Evolutionary conservation across 1,284 basidiomycete genomes (phyloP).

Genomic region (Marasmius oreades): DNA sequence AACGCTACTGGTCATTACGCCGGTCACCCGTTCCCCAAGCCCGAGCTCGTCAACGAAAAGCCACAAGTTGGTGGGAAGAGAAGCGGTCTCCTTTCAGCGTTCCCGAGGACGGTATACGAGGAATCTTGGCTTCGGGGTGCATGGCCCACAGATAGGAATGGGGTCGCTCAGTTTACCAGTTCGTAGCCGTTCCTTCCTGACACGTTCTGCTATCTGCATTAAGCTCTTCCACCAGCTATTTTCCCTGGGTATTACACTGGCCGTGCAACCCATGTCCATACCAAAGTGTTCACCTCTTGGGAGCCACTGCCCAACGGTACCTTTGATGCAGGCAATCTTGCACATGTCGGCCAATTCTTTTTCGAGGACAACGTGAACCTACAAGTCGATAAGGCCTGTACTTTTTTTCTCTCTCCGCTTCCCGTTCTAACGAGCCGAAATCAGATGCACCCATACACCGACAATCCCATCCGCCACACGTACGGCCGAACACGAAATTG

Average conservation of each 20-base stretch:
- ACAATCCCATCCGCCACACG: slow-evolving; percentile 42
- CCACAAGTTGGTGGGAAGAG: slow-evolving; percentile 43
- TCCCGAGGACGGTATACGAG: slow-evolving; percentile 34
- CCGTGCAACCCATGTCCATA: slow-evolving; percentile 50
- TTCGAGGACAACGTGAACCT: slow-evolving; percentile 58
- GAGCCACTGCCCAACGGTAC: slow-evolving; percentile 37
- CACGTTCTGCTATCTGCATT: background rate
- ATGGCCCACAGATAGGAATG: slow-evolving; percentile 62
- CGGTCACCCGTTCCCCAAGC: slow-evolving; percentile 42
- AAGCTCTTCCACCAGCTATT: slow-evolving; percentile 36
- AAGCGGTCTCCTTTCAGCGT: slow-evolving; percentile 36
- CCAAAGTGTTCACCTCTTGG: slow-evolving; percentile 44
- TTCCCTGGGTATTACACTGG: slow-evolving; percentile 67
- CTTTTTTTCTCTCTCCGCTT: background rate
- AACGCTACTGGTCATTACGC: slow-evolving; percentile 53
- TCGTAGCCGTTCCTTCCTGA: slow-evolving; percentile 11
- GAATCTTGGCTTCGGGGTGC: slow-evolving; percentile 64
- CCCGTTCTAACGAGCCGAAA: background rate
- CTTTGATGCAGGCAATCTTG: slow-evolving; percentile 33
- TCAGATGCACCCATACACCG: slow-evolving; percentile 45
- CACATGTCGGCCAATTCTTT: slow-evolving; percentile 64
- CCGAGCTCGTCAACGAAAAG: slow-evolving; percentile 36
- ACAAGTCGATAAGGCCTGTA: slow-evolving; percentile 38
- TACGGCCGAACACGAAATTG: slow-evolving; percentile 45
- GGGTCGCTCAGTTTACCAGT: slow-evolving; percentile 63